phyloP scores from a whole-genome alignment of 192 early-diverging fungal species.

The Coemansia reversa region DNA sequence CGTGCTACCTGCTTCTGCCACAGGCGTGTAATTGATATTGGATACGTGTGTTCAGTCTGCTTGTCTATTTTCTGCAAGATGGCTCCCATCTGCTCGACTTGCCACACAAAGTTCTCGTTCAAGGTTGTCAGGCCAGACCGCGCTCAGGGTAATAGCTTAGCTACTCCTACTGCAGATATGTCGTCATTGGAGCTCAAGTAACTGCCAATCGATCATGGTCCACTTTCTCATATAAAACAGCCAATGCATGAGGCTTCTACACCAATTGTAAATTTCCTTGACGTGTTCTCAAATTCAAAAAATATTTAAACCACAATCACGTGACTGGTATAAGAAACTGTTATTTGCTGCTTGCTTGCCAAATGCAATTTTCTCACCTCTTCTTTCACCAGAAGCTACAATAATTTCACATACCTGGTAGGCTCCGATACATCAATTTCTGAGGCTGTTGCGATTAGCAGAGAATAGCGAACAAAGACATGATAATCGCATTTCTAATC shows the following conservation, averaged over 20 bases:
- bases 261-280: constrained; percentile 1
- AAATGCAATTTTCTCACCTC: background rate
- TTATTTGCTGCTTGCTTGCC: background rate
- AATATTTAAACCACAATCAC: background rate
- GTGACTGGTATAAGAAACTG: background rate
- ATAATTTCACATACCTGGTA: background rate
- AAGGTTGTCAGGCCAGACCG: constrained; percentile 27
- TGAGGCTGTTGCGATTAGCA: background rate
- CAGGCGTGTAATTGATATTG: constrained; percentile 87
- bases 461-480: background rate
- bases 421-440: background rate
- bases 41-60: constrained; percentile 98
- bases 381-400: background rate
- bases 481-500: constrained; percentile 73
- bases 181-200: background rate
- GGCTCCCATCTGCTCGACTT: constrained; percentile 76
- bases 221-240: background rate
- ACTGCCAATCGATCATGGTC: background rate
- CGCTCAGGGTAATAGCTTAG: constrained; percentile 11
- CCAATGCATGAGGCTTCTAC: background rate
- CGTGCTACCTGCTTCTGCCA: constrained; percentile 97
- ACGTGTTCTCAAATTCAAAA: background rate
- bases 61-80: constrained; percentile 81
- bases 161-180: background rate
- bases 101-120: constrained; percentile 74